These are phyloP conservation scores for Benincasa hispida DNA, from an alignment of 306 rosid species.

Conservation along the genomic window DNA sequence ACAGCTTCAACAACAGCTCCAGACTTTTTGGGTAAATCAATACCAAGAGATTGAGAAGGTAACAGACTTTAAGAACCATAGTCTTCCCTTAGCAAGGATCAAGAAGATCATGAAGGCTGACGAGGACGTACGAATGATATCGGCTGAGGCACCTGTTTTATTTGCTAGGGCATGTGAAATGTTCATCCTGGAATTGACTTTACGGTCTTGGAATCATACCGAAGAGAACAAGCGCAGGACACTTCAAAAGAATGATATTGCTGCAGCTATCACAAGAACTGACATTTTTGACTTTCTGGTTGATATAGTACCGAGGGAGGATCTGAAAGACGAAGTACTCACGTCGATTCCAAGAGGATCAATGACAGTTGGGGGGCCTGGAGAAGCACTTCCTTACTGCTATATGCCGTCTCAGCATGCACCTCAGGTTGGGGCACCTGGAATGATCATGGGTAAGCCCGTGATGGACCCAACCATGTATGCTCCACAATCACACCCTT, in stretches of 20 bases:
- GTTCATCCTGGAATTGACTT: constrained; percentile 49
- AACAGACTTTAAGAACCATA: constrained; percentile 52
- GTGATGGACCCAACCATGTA: constrained; percentile 40
- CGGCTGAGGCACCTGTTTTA: constrained; percentile 51
- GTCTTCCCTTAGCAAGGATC: constrained; percentile 57
- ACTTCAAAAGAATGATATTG: constrained; percentile 51
- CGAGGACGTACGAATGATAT: constrained; percentile 54
- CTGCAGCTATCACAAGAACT: constrained; percentile 53
- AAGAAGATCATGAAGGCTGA: constrained; percentile 60
- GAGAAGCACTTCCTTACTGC: constrained; percentile 22
- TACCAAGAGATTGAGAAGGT: constrained; percentile 43
- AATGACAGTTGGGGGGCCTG: constrained; percentile 24
- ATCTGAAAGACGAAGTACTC: constrained; percentile 49
- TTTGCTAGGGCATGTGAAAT: constrained; percentile 63
- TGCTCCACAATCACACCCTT: constrained; percentile 35
- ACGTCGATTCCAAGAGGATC: constrained; percentile 45
- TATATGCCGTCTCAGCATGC: constrained; percentile 30
- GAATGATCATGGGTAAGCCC: constrained; percentile 51
- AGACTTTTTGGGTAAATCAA: constrained; percentile 41
- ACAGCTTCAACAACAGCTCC: constrained; percentile 45
- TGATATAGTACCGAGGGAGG: constrained; percentile 56
- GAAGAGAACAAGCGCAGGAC: constrained; percentile 59
- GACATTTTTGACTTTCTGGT: constrained; percentile 52
- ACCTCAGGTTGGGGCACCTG: constrained; percentile 37
- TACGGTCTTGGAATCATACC: constrained; percentile 59